Percentiles rank a stretch among this genome's conserved stretches.
These are phyloP conservation scores for Punica granatum DNA, from an alignment of 345 rosid species.

Conservation along the genomic window DNA sequence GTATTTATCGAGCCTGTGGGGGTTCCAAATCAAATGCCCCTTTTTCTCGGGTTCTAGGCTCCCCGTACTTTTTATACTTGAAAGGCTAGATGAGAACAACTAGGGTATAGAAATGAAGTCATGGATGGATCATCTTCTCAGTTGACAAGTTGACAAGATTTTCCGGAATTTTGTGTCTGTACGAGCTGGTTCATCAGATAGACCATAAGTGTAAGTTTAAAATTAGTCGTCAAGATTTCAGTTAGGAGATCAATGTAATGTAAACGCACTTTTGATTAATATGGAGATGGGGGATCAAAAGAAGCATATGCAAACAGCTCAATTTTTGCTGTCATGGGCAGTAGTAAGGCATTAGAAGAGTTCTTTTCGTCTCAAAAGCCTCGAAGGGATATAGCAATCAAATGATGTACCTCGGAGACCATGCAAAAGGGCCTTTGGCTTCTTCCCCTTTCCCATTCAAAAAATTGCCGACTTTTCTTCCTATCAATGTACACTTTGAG, in stretches of 20 bases:
- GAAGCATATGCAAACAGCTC: constrained; percentile 5
- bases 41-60: no score
- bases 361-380: constrained; percentile 37
- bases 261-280: no score
- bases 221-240: background rate
- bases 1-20: no score
- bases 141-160: no score
- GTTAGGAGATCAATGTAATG: no score
- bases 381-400: constrained; percentile 25
- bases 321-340: background rate
- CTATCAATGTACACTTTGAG: background rate
- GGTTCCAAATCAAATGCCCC: no score
- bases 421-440: constrained; percentile 35
- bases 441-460: constrained; percentile 5
- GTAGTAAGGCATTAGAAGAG: background rate
- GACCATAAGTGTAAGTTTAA: background rate
- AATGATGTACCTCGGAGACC: constrained; percentile 62
- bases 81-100: no score
- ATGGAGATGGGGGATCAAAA: background rate
- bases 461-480: constrained; percentile 2
- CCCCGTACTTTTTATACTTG: no score
- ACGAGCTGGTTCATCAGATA: no score
- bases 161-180: no score
- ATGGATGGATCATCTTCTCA: no score
- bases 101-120: no score